phyloP scores from a whole-genome alignment of 2,329 filamentous ascomycete genomes.

The Calonectria multiphialidica region DNA sequence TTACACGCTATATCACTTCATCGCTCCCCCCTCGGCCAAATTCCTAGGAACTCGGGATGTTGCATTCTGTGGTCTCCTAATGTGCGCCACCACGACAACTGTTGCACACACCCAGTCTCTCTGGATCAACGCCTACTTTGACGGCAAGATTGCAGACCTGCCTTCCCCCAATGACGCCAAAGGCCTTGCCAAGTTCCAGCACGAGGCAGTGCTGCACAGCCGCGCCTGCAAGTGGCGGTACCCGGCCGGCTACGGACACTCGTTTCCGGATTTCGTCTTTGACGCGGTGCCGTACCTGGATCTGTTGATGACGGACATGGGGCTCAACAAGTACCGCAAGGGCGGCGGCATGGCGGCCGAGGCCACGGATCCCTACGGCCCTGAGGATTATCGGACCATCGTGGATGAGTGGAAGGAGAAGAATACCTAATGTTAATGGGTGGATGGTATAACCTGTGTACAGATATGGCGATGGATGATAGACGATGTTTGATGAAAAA shows the following conservation, averaged over 20 bases:
- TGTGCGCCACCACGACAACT: slow-evolving; percentile 57
- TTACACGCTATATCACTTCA: slow-evolving; percentile 60
- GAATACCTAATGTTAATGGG: background rate
- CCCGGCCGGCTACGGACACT: slow-evolving; percentile 72
- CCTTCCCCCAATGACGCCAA: slow-evolving; percentile 30
- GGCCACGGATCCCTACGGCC: slow-evolving; percentile 68
- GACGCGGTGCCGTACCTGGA: slow-evolving; percentile 82
- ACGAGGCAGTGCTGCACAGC: slow-evolving; percentile 72
- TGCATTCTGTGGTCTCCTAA: slow-evolving; percentile 59
- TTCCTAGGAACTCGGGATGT: slow-evolving; percentile 53
- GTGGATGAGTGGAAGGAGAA: slow-evolving; percentile 63
- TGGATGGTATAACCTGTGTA: background rate
- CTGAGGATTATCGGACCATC: slow-evolving; percentile 67
- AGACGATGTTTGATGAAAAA: background rate
- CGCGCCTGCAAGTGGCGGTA: slow-evolving; percentile 80
- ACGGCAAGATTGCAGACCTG: slow-evolving; percentile 41
- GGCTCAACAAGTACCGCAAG: slow-evolving; percentile 68
- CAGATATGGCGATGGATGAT: background rate
- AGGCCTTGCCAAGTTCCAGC: slow-evolving; percentile 57
- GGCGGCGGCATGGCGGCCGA: slow-evolving; percentile 63
- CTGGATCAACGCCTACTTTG: slow-evolving; percentile 76
- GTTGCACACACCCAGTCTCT: slow-evolving; percentile 64
- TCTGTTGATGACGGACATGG: slow-evolving; percentile 74
- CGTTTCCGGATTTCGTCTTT: slow-evolving; percentile 79
- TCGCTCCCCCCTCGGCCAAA: slow-evolving; percentile 54